Evolutionary conservation across 108 stramenopile species (phyloP).

Genomic region (Skeletonema marinoi): DNA sequence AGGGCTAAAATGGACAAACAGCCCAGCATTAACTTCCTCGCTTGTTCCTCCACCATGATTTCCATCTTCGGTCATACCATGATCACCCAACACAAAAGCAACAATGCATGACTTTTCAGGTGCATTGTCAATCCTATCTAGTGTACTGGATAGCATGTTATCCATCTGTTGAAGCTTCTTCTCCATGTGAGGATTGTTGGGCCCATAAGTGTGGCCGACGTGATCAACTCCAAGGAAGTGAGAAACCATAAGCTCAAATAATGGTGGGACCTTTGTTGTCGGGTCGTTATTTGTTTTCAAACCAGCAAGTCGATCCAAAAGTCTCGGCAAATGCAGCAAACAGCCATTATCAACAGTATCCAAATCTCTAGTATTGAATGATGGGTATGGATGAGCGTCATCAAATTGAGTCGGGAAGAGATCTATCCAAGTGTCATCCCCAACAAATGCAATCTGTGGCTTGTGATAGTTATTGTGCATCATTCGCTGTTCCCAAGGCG

Average conservation of each 20-base stretch:
- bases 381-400: slow-evolving; percentile 86
- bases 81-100: slow-evolving; percentile 88
- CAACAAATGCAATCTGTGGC: slow-evolving; percentile 83
- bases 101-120: slow-evolving; percentile 65
- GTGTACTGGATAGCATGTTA: slow-evolving; percentile 57
- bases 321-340: slow-evolving; percentile 59
- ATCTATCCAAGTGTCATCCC: slow-evolving; percentile 97
- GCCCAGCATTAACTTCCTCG: slow-evolving; percentile 93
- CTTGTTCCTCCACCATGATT: slow-evolving; percentile 97
- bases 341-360: slow-evolving; percentile 98
- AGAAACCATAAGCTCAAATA: slow-evolving; percentile 55
- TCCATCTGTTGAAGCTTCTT: slow-evolving; percentile 93
- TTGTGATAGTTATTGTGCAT: slow-evolving; percentile 2
- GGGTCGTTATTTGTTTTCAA: background rate
- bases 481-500: slow-evolving; percentile 6
- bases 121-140: slow-evolving; percentile 57
- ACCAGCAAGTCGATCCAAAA: slow-evolving; percentile 53
- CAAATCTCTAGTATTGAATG: slow-evolving; percentile 97
- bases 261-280: background rate
- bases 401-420: slow-evolving; percentile 92
- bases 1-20: slow-evolving; percentile 88
- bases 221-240: slow-evolving; percentile 98
- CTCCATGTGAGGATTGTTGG: slow-evolving; percentile 87
- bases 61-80: slow-evolving; percentile 99
- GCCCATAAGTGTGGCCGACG: slow-evolving; percentile 96